Base-by-base conservation (phyloP, 2,329 filamentous ascomycete genomes). In the Onygenales sp. region DNA sequence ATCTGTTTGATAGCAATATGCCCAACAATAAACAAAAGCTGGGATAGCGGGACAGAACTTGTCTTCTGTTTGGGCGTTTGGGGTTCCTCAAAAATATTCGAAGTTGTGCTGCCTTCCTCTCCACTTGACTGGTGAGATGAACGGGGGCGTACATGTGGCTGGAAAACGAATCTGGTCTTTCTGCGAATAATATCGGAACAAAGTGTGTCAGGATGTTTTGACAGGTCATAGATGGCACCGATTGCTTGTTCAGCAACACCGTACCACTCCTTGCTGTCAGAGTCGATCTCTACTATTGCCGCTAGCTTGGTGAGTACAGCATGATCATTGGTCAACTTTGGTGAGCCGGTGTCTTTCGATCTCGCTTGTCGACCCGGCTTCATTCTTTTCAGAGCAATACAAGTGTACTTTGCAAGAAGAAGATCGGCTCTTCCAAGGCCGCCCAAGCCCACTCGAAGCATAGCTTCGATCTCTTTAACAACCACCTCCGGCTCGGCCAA, bases 1-100 rank as follows among this genome's bases (percentile, higher is more conserved):
- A 98, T 98, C 67, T 98, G 94, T 73, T 98, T 98, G 66, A 98
- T 93, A 11, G 93, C 93, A 47, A 97, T 87, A 65, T 98, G 93
- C 0, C 93, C 93, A 33, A 97, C 92, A 37, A 95, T 86, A 66
- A 97, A 97, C 0, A 98, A 77, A 2, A 98, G 79, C 63, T 97
- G 93, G 0, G 93, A 95, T 2, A 98, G 77, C 0, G 82, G 84
- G 46, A 90, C 79, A 1, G 88, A 67, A 8, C 67, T 84, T 4
- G 84, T 81, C 60, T 85, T 88, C 33, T 85, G 81, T 56, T 21
- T 68, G 65, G 31, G 59, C 61, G 7, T 71, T 65, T 11, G 63
- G 66, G 31, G 67, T 64, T 56, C 67, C 67, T 21, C 59, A 64
- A 10, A 67, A 64, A 11, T 56, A 40, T 14, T 33, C 39, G 54